Percentiles rank a stretch among this genome's conserved stretches.
Conservation (phyloP, 2,329 filamentous ascomycete species). For the Claviceps fusiformis region DNA sequence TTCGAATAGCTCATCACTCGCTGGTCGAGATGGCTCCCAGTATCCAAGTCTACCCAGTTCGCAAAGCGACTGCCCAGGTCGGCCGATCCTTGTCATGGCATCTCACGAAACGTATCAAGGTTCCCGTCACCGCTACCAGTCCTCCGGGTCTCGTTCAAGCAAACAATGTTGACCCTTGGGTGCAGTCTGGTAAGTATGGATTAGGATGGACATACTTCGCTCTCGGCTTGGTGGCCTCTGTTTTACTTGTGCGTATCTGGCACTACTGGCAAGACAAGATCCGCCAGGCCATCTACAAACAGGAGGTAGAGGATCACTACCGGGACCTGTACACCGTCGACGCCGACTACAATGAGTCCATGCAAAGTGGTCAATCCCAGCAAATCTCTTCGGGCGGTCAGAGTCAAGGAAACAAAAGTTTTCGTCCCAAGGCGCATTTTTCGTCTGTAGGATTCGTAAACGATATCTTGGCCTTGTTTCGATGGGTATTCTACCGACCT, state of each 20-base stretch:
- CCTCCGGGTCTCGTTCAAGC: conserved; percentile 49
- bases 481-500: conserved; percentile 82
- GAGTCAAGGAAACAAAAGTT: conserved; percentile 40
- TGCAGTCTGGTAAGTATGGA: conserved; percentile 69
- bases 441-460: conserved; percentile 65
- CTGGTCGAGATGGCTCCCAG: conserved; percentile 28
- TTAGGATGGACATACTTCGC: conserved; percentile 83
- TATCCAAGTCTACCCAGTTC: conserved; percentile 16
- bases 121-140: conserved; percentile 45
- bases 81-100: conserved; percentile 19
- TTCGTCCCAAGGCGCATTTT: conserved; percentile 55
- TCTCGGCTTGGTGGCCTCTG: conserved; percentile 52
- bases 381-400: conserved; percentile 63
- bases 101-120: conserved; percentile 42
- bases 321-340: conserved; percentile 38
- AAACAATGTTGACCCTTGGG: conserved; percentile 63
- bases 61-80: conserved; percentile 19
- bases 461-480: conserved; percentile 65
- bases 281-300: conserved; percentile 75
- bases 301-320: conserved; percentile 58
- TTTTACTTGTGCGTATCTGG: conserved; percentile 62
- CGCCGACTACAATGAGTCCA: conserved; percentile 30
- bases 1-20: background rate
- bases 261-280: conserved; percentile 92
- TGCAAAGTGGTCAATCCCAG: conserved; percentile 37